These are phyloP conservation scores for Hypoxylon sp. DNA, from an alignment of 2,329 filamentous ascomycete genomes.

Conservation along the genomic window DNA sequence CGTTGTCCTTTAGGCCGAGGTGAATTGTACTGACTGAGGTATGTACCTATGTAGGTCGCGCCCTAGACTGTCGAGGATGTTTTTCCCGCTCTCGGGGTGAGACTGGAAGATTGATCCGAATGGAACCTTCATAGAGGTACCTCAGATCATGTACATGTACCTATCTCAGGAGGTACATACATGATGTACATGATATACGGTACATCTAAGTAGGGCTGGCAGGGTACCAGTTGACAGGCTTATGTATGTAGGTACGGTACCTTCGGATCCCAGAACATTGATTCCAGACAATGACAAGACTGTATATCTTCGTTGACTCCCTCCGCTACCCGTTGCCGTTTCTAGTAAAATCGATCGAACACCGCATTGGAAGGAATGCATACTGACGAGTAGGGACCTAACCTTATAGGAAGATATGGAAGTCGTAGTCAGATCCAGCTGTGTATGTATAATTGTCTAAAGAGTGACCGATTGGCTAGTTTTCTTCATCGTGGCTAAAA, in stretches of 20 bases:
- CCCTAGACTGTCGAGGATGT: background rate
- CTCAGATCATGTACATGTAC: background rate
- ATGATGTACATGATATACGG: no score
- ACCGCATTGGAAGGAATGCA: slow-evolving; percentile 36
- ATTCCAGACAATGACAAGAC: background rate
- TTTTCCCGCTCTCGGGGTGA: slow-evolving; percentile 4
- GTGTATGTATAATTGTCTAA: slow-evolving; percentile 28
- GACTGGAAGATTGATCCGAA: slow-evolving; percentile 15
- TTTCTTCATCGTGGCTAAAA: slow-evolving; percentile 38
- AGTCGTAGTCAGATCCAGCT: slow-evolving; percentile 42
- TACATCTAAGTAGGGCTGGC: background rate
- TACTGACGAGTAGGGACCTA: slow-evolving; percentile 22
- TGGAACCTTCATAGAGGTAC: background rate
- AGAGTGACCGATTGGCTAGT: slow-evolving; percentile 34
- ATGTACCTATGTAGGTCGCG: background rate
- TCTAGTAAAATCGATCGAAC: slow-evolving; percentile 41
- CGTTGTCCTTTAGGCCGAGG: background rate
- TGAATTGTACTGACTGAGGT: background rate
- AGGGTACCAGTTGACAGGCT: background rate
- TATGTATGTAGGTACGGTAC: slow-evolving; percentile 2
- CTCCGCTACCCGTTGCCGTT: slow-evolving; percentile 26
- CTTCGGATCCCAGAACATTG: slow-evolving; percentile 7
- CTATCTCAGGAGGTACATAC: no score
- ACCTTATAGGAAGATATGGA: slow-evolving; percentile 35
- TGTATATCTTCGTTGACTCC: background rate